Evolutionary conservation across 2,329 filamentous ascomycete genomes (phyloP), one percentile per base, ranked within the genome.

Genomic region (Diplodia intermedia): DNA sequence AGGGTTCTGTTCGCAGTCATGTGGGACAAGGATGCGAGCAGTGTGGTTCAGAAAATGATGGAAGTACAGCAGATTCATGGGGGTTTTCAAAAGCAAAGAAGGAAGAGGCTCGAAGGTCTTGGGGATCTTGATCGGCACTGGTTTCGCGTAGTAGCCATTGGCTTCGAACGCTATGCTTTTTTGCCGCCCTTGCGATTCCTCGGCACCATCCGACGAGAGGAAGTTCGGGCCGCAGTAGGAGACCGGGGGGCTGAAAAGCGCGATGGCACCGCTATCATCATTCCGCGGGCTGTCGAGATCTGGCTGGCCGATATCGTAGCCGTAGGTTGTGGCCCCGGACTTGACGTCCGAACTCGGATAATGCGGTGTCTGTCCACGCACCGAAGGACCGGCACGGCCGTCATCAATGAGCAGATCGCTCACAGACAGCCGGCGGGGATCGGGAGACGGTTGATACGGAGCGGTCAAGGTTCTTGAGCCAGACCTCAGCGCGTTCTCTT

Each of bases 31-130:
- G 72, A 89, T 88, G 69, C 88, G 86, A 8, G 91, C 91, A 3
- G 92, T 95, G 77, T 95, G 90, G 72, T 94, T 92, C 69, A 95
- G 83, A 74, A 95, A 90, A 73, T 89, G 88, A 75, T 90, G 88
- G 71, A 90, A 90, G 73, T 90, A 90, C 71, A 95, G 84, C 70
- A 95, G 78, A 73, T 95, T 94, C 87, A 94, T 94, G 1, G 88
- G 90, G 72, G 92, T 94, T 47, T 90, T 86, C 53, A 86, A 79
- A 36, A 93, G 80, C 11, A 86, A 80, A 4, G 80, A 73, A 4
- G 88, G 88, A 26, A 90, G 75, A 2, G 84, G 84, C 68, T 84
- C 86, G 38, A 90, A 76, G 63, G 82, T 82, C 69, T 85, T 85
- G 2, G 86, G 83, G 29, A 89, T 88, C 69, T 84, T 85, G 70